Evolutionary conservation across 192 early-diverging fungal genomes (phyloP).

Genomic region (Chytriomyces confervae): DNA sequence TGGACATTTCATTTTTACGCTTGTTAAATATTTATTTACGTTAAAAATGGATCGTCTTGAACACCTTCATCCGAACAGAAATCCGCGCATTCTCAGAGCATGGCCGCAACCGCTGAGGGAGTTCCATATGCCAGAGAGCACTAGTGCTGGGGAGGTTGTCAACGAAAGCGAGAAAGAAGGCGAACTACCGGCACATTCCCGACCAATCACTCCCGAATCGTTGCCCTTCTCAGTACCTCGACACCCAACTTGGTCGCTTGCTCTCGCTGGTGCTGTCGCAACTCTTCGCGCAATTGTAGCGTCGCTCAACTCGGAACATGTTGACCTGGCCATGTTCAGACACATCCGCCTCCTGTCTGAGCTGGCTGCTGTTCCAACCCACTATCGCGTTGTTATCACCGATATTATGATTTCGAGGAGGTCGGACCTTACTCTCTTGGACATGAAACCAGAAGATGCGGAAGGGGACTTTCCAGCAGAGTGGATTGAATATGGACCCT

Average conservation of each 20-base stretch:
- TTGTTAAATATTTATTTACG: too few relatives aligned
- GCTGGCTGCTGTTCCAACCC: neutral
- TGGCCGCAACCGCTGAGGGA: too few relatives aligned
- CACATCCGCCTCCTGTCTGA: neutral
- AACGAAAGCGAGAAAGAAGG: too few relatives aligned
- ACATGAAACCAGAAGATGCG: constrained; percentile 26
- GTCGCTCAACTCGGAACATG: neutral
- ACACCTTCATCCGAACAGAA: too few relatives aligned
- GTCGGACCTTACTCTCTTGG: neutral
- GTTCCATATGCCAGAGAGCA: too few relatives aligned
- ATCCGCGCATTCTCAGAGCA: too few relatives aligned
- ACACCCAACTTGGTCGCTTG: constrained; percentile 6
- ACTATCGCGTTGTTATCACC: constrained; percentile 6
- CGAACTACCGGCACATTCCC: too few relatives aligned
- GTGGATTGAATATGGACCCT: constrained; percentile 29
- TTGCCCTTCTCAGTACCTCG: neutral
- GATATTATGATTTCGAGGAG: constrained; percentile 24
- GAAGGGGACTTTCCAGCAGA: constrained; percentile 30
- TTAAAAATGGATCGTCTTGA: too few relatives aligned
- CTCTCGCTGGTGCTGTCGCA: neutral
- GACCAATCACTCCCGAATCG: neutral
- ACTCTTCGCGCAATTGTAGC: neutral
- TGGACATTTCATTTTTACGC: neutral
- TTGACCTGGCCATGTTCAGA: neutral
- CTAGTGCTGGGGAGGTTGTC: too few relatives aligned